Conservation (phyloP, 148 eudicot genomes). For the Silene uniflora region DNA sequence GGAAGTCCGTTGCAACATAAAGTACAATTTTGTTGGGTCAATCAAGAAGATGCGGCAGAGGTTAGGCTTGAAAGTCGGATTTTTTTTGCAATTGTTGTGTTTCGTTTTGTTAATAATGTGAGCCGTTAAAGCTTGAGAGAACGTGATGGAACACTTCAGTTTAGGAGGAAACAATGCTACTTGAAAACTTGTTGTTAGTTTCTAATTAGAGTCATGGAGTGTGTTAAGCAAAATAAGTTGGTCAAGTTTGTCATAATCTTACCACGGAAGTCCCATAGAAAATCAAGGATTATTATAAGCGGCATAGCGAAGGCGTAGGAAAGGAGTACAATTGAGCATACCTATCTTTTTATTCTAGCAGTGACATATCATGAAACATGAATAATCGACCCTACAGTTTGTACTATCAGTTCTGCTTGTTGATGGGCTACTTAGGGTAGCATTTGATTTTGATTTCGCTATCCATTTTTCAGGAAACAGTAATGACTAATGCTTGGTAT, state of each 20-base stretch:
- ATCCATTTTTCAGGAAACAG: slow-evolving; percentile 60
- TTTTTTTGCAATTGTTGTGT: neutral
- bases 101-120: too few species aligned
- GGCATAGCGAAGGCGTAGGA: neutral
- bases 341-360: neutral
- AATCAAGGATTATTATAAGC: neutral
- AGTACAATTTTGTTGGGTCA: slow-evolving; percentile 83
- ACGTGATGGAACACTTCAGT: too few species aligned
- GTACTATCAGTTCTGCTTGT: neutral
- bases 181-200: too few species aligned
- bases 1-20: slow-evolving; percentile 88
- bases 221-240: too few species aligned
- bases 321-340: neutral
- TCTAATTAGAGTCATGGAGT: too few species aligned
- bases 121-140: too few species aligned
- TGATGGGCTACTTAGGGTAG: neutral
- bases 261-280: too few species aligned
- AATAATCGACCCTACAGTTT: neutral
- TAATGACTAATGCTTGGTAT: slow-evolving; percentile 90
- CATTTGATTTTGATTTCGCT: slow-evolving; percentile 1
- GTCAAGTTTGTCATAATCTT: too few species aligned
- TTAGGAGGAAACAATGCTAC: too few species aligned
- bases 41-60: slow-evolving; percentile 94
- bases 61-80: slow-evolving; percentile 29
- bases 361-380: neutral